A percentile compares a stretch with the other conserved stretches of the same genome.
These are phyloP conservation scores for Exophiala calicioides DNA, from an alignment of 2,329 filamentous ascomycete genomes.

Conservation along the genomic window DNA sequence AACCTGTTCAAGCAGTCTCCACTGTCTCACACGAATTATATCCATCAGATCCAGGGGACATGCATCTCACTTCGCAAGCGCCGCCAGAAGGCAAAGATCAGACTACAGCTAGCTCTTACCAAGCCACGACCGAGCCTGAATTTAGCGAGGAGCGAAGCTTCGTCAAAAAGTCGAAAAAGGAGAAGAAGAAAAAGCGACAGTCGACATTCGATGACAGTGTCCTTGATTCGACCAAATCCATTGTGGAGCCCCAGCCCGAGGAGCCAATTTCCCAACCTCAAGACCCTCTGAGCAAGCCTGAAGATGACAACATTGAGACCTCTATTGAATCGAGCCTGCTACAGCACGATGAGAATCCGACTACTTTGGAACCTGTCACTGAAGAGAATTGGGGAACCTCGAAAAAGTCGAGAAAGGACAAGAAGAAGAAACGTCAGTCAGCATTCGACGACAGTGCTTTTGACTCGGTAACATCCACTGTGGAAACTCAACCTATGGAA, in stretches of 20 bases:
- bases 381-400: constrained; percentile 24
- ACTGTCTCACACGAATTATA: no score
- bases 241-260: background rate
- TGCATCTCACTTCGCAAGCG: no score
- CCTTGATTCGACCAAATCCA: background rate
- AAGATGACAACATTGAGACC: background rate
- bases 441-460: constrained; percentile 3
- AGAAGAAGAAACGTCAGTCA: constrained; percentile 39
- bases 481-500: no score
- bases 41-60: no score
- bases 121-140: background rate
- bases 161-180: constrained; percentile 35
- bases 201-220: constrained; percentile 4
- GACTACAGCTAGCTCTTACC: background rate
- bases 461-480: background rate
- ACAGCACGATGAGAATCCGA: no score
- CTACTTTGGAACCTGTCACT: background rate
- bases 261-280: background rate
- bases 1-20: no score
- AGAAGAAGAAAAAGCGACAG: constrained; percentile 41
- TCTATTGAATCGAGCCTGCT: no score
- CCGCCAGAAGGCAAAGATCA: no score
- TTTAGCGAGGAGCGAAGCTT: background rate
- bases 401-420: constrained; percentile 35
- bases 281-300: background rate